phyloP scores from a whole-genome alignment of 2,329 filamentous ascomycete species.

The Exophiala oligosperma region DNA sequence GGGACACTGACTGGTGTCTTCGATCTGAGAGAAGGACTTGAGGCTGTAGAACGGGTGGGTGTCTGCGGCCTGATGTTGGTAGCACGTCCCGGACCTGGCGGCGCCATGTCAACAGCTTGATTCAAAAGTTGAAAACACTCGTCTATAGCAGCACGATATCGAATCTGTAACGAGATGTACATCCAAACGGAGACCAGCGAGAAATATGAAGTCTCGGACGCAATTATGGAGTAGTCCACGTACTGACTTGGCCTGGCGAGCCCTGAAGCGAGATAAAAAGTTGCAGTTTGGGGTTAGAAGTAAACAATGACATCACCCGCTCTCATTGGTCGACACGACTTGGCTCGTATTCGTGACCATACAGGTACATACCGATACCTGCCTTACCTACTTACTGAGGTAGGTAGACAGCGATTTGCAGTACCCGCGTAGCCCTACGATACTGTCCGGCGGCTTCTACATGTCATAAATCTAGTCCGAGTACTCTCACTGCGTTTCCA shows the following conservation, averaged over 20 bases:
- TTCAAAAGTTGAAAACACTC: slow-evolving; percentile 23
- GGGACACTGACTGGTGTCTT: slow-evolving; percentile 66
- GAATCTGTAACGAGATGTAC: slow-evolving; percentile 21
- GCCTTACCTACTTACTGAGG: too few relatives aligned
- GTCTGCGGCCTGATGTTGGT: slow-evolving; percentile 19
- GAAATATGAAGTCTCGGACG: slow-evolving; percentile 1
- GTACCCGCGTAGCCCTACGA: too few relatives aligned
- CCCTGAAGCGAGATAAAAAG: neutral
- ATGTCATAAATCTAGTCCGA: slow-evolving; percentile 36
- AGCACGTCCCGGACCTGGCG: slow-evolving; percentile 23
- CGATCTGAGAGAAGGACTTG: slow-evolving; percentile 74
- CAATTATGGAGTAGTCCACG: neutral
- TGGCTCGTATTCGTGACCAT: too few relatives aligned
- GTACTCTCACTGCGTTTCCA: slow-evolving; percentile 45
- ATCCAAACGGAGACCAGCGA: slow-evolving; percentile 18
- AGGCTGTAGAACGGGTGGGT: slow-evolving; percentile 65
- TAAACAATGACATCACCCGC: slow-evolving; percentile 24
- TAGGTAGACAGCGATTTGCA: too few relatives aligned
- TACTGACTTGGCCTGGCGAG: neutral
- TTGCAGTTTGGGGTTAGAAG: slow-evolving; percentile 21
- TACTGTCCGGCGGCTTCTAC: too few relatives aligned
- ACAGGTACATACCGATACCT: neutral
- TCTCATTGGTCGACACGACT: neutral
- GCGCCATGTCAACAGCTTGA: slow-evolving; percentile 21
- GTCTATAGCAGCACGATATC: slow-evolving; percentile 21